These are phyloP conservation scores for Penicillium digitatum DNA, from an alignment of 2,329 filamentous ascomycete species.

Conservation along the genomic window DNA sequence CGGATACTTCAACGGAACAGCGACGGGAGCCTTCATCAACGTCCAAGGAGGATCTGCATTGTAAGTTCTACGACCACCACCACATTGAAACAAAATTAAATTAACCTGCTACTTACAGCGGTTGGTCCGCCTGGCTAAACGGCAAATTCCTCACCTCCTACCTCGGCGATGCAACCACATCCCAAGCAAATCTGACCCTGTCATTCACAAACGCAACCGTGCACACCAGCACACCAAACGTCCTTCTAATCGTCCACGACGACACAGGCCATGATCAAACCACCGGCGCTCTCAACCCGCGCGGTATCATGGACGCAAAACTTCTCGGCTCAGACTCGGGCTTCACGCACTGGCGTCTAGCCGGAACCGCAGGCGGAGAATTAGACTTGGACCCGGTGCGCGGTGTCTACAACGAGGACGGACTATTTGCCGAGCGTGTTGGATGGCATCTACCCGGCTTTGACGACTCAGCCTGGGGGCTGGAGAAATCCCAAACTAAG, in stretches of 20 bases:
- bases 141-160: constrained; percentile 54
- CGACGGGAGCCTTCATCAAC: constrained; percentile 45
- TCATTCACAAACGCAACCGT: constrained; percentile 52
- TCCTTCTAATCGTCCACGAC: constrained; percentile 59
- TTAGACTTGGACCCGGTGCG: constrained; percentile 53
- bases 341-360: constrained; percentile 57
- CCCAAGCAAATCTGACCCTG: constrained; percentile 37
- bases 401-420: constrained; percentile 56
- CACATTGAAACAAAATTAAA: neutral
- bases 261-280: constrained; percentile 42
- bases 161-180: constrained; percentile 40
- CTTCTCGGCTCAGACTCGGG: constrained; percentile 44
- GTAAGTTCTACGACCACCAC: constrained; percentile 15
- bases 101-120: constrained; percentile 31
- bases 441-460: constrained; percentile 59
- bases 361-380: constrained; percentile 55
- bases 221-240: constrained; percentile 49
- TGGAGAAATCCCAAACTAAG: constrained; percentile 25
- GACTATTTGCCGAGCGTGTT: constrained; percentile 55
- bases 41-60: constrained; percentile 53
- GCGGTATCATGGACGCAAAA: constrained; percentile 46
- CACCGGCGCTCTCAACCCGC: constrained; percentile 29
- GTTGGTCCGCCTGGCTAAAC: constrained; percentile 58
- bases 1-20: constrained; percentile 40
- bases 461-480: constrained; percentile 47